Conservation (phyloP, 768 basidiomycete genomes). For the Mycena venus region DNA sequence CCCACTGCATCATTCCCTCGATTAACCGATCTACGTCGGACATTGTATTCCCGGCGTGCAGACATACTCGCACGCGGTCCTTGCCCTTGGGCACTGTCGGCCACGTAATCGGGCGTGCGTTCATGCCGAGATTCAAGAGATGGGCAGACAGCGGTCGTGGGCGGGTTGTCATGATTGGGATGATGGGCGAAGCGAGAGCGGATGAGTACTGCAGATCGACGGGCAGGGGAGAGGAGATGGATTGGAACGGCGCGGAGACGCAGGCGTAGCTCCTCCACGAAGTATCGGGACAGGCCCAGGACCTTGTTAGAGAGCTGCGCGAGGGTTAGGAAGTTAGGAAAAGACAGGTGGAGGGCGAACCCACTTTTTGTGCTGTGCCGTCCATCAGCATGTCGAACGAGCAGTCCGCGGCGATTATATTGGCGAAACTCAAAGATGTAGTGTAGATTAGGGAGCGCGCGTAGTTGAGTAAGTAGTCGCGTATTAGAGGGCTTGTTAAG, state of each 20-base stretch:
- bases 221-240: conserved; percentile 61
- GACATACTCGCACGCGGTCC: conserved; percentile 89
- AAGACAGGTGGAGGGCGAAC: conserved; percentile 30
- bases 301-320: conserved; percentile 52
- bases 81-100: conserved; percentile 92
- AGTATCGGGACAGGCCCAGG: conserved; percentile 59
- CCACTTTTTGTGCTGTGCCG: conserved; percentile 72
- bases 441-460: conserved; percentile 94
- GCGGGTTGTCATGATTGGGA: conserved; percentile 84
- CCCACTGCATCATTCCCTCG: conserved; percentile 64
- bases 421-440: conserved; percentile 84
- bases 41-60: conserved; percentile 82
- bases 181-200: conserved; percentile 76
- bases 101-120: conserved; percentile 83
- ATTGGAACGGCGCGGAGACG: conserved; percentile 42
- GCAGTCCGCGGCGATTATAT: conserved; percentile 80
- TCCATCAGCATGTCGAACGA: conserved; percentile 85
- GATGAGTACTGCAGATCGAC: conserved; percentile 51
- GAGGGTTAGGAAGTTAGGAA: background rate
- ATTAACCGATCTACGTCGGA: conserved; percentile 74
- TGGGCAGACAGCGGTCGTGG: conserved; percentile 83
- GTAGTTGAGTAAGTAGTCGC: conserved; percentile 92
- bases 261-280: conserved; percentile 37
- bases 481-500: conserved; percentile 77
- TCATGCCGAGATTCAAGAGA: conserved; percentile 67